These are phyloP conservation scores for Trichoderma semiorbis DNA, from an alignment of 2,329 filamentous ascomycete genomes.

Conservation along the genomic window DNA sequence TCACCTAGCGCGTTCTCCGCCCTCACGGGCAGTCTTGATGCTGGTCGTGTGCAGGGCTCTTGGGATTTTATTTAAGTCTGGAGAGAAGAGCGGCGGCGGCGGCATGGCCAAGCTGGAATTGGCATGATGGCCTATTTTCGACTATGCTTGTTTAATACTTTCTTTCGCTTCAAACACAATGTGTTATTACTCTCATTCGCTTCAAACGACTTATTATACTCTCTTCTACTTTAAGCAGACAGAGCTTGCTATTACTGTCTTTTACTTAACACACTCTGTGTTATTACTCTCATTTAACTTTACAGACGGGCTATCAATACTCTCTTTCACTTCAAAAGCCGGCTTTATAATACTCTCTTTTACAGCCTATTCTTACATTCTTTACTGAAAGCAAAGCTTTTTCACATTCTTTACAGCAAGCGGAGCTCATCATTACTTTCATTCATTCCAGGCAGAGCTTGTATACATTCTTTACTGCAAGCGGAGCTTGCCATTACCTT, in stretches of 20 bases:
- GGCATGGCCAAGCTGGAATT: no score
- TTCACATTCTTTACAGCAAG: background rate
- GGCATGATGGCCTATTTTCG: background rate
- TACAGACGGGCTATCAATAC: background rate
- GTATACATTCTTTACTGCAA: no score
- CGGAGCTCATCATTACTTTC: background rate
- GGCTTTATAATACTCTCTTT: background rate
- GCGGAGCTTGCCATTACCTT: background rate
- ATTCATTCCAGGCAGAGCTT: background rate
- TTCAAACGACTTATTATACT: background rate
- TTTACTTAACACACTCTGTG: background rate
- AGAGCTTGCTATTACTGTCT: background rate
- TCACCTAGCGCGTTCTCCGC: constrained; percentile 24
- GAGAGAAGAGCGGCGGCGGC: no score
- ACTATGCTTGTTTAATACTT: background rate
- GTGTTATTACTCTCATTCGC: background rate
- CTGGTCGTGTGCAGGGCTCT: constrained; percentile 23
- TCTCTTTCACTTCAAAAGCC: background rate
- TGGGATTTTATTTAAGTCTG: constrained; percentile 27
- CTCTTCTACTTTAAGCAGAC: background rate
- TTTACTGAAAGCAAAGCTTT: background rate
- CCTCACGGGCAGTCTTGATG: constrained; percentile 35
- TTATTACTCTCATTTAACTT: background rate
- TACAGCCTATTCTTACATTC: background rate
- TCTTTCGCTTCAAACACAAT: background rate